Evolutionary conservation across 768 basidiomycete genomes (phyloP), one percentile per base, ranked within the genome.

Genomic region (Boletus vinaceobasis): DNA sequence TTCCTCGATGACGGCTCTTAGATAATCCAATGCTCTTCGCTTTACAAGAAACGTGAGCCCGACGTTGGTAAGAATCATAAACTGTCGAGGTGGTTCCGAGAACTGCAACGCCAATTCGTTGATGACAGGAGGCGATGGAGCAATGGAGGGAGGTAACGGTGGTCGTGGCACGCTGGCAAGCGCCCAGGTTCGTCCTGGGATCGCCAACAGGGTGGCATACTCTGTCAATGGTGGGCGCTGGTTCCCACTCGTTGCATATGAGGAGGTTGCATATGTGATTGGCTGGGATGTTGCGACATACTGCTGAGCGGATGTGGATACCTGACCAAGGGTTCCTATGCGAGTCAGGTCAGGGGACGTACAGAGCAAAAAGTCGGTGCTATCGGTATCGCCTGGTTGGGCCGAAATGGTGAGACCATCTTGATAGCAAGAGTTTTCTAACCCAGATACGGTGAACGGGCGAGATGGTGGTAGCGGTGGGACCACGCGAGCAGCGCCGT

Each of bases 61-160:
- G 17, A 85, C 86, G 62, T 93, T 95, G 26, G 88, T 93, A 55
- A 98, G 73, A 54, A 98, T 80, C 77, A 98, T 83, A 68, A 94
- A 96, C 63, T 92, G 87, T 45, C 79, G 78, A 21, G 88, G 77
- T 11, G 79, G 75, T 53, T 88, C 84, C n/a, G 82, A 83, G 63
- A 89, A 87, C 67, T 95, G 91, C 19, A 83, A 81, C 0, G 87
- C 88, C 38, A 96, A 75, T 72, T 96, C 93, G 64, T 94, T 93
- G 47, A 80, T 84, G 32, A 80, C 72, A 2, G 79, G 73, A 13
- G 86, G 84, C 1, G 75, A 71, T 29, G 84, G 80, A 8, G 69
- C 62, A 1, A 70, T 57, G 35, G 69, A 67, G 13, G 81, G 76
- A 0, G 68, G 56, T 2, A 71, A 56, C 7, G 67, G 59, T 19